Evolutionary conservation across 2,329 filamentous ascomycete species (phyloP).

Genomic region (Colletotrichum coccodes): DNA sequence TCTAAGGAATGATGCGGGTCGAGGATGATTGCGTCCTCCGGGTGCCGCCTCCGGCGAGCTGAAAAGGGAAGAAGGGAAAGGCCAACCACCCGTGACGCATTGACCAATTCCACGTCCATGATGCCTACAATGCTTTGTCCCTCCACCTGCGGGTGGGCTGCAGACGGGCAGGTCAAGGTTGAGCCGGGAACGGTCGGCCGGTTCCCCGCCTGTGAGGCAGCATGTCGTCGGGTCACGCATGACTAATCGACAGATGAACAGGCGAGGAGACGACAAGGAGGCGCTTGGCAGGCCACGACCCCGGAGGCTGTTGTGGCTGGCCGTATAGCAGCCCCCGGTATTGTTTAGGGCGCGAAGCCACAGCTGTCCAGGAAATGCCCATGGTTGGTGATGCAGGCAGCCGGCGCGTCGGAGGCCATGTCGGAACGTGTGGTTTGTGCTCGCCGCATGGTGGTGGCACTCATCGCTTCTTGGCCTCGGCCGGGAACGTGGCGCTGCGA

Average conservation of each 20-base stretch:
- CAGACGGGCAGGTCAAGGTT: neutral
- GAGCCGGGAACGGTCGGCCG: slow-evolving; percentile 10
- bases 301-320: neutral
- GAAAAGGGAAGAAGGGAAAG: neutral
- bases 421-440: slow-evolving; percentile 5
- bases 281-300: neutral
- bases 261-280: neutral
- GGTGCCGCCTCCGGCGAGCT: slow-evolving; percentile 16
- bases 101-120: neutral
- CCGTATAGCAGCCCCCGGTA: neutral
- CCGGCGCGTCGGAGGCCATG: neutral
- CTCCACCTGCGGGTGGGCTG: neutral
- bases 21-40: slow-evolving; percentile 11
- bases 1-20: neutral
- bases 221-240: neutral
- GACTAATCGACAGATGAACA: slow-evolving; percentile 3
- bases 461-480: neutral
- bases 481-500: neutral
- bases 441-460: neutral
- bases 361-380: neutral
- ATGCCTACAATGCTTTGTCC: too few relatives aligned
- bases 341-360: neutral
- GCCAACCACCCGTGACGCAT: neutral
- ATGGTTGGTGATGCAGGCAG: neutral
- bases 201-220: slow-evolving; percentile 9